phyloP scores from a whole-genome alignment of 192 early-diverging fungal species.

The Hyaloraphidium curvatum region DNA sequence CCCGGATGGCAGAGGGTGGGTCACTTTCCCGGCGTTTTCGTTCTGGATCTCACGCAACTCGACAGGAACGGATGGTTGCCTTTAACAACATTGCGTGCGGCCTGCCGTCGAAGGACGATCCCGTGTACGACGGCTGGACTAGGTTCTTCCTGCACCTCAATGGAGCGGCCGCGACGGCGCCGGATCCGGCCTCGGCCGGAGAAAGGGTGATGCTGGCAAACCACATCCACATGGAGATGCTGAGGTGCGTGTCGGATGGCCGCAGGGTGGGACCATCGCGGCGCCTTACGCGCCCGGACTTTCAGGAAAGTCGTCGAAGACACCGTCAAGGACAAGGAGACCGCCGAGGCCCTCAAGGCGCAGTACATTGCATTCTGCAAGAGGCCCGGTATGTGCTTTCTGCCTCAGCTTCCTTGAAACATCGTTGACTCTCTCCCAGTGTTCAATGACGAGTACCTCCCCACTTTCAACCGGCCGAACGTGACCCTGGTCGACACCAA shows the following conservation, averaged over 20 bases:
- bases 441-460: no score
- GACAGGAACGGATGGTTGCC: no score
- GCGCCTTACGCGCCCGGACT: background rate
- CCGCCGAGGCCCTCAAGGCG: slow-evolving; percentile 2
- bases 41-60: no score
- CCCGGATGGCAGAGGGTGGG: background rate
- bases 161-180: no score
- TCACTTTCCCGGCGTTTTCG: no score
- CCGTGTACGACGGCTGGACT: background rate
- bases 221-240: no score
- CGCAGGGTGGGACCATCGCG: background rate
- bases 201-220: no score
- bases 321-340: background rate
- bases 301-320: background rate
- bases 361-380: background rate
- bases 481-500: slow-evolving; percentile 2
- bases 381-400: background rate
- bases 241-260: background rate
- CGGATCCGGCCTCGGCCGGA: no score
- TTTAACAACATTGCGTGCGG: background rate
- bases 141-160: background rate
- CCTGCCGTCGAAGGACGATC: background rate
- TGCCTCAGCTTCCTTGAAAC: no score
- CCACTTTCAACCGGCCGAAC: slow-evolving; percentile 1
- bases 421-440: no score